phyloP scores from a whole-genome alignment of 2,329 filamentous ascomycete genomes.

The Penicillium crustosum region DNA sequence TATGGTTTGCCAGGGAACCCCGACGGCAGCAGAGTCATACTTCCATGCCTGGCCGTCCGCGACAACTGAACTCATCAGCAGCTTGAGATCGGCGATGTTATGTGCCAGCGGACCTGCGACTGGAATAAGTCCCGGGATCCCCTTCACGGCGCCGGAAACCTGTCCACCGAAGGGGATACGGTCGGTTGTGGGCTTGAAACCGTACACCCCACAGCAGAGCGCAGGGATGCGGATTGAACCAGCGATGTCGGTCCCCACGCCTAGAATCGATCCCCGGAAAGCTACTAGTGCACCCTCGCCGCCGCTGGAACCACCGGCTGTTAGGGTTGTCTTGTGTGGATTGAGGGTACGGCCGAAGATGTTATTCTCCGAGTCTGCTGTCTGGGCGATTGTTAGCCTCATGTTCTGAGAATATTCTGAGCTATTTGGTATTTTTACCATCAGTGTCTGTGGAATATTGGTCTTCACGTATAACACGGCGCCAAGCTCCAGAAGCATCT shows the following conservation, averaged over 20 bases:
- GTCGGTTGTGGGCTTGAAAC: conserved; percentile 36
- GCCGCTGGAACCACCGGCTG: conserved; percentile 32
- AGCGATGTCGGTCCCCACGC: conserved; percentile 39
- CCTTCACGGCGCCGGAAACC: conserved; percentile 17
- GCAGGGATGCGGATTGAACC: conserved; percentile 41
- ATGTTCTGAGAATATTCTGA: neutral
- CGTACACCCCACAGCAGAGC: conserved; percentile 37
- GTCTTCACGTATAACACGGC: conserved; percentile 38
- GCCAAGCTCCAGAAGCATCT: conserved; percentile 28
- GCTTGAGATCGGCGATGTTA: conserved; percentile 21
- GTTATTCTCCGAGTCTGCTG: conserved; percentile 32
- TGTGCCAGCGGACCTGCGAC: conserved; percentile 25
- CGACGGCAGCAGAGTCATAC: conserved; percentile 45
- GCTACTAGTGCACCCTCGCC: conserved; percentile 40
- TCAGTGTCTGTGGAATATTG: conserved; percentile 36
- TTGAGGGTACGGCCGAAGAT: conserved; percentile 32
- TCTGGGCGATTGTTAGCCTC: conserved; percentile 13
- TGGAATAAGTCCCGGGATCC: conserved; percentile 20
- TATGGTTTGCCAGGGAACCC: conserved; percentile 49
- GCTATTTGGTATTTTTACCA: conserved; percentile 20
- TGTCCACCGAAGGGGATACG: conserved; percentile 35
- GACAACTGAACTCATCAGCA: conserved; percentile 44
- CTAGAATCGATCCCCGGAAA: conserved; percentile 38
- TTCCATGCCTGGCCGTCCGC: conserved; percentile 43
- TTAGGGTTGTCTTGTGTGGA: conserved; percentile 29